Evolutionary conservation across 129 eudicot genomes (phyloP), one percentile per base, ranked within the genome.

Genomic region (Cynara cardunculus): DNA sequence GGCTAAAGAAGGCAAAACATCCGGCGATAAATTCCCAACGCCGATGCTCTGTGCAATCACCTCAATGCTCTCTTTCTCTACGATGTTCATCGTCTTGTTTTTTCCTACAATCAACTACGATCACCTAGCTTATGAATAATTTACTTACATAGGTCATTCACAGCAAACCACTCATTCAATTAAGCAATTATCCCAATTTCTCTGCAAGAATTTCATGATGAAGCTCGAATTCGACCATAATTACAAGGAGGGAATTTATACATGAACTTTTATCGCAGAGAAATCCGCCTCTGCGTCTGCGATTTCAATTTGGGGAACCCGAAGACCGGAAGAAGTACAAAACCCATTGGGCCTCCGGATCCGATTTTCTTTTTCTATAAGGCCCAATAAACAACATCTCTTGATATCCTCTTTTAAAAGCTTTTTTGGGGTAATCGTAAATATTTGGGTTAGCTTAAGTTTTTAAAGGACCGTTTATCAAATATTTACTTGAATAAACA

Each of bases 11-110:
- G 92, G 94, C 69, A 91, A 86, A 7, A 90, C 91, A 79, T 92
- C 97, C 4, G 94, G 89, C 19, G 97, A 86, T 69, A 95, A 81
- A 83, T 95, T 95, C 21, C 44, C 84, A 28, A 92, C 80, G 25
- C 99, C 97, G 32, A 95, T 85, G 78, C 91, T 89, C 75, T 95
- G 94, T 8, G 97, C 91, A 27, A 95, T 88, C 76, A 95, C 94
- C 86, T 95, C 97, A 64, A 92, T 92, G 64, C 93, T 85, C 84
- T 95, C 99, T 80, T 92, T 89, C 35, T 88, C 91, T 28, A 95
- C 97, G 56, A 87, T 79, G 74, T 93, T 91, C 98, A 94, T 94
- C 85, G 74, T 82, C 24, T 39, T 34, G 64, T 75, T 32, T 32
- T 69, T 39, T 19, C 35, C 41, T 49, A 44, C 32, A 61, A 73